phyloP scores from a whole-genome alignment of 768 basidiomycete genomes.

The Suillus cothurnatus region DNA sequence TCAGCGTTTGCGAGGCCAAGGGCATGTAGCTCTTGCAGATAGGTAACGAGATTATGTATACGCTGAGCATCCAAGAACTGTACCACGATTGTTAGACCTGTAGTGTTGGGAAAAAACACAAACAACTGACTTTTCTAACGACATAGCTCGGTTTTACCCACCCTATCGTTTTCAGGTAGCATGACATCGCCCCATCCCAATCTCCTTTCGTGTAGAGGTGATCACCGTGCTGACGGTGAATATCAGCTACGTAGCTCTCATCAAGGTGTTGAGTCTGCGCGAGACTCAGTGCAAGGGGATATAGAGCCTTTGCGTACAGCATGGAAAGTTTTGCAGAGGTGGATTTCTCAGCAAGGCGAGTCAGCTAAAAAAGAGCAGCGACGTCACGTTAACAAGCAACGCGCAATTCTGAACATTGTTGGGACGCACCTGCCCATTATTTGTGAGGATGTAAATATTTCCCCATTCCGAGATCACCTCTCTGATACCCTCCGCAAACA shows the following conservation, averaged over 20 bases:
- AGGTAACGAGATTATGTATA: slow-evolving; percentile 93
- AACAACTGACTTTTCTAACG: slow-evolving; percentile 78
- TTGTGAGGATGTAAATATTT: slow-evolving; percentile 74
- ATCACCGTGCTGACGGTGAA: slow-evolving; percentile 89
- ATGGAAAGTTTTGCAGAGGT: slow-evolving; percentile 86
- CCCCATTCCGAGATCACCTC: slow-evolving; percentile 85
- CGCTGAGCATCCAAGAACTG: slow-evolving; percentile 97
- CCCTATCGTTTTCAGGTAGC: slow-evolving; percentile 90
- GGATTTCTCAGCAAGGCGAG: slow-evolving; percentile 73
- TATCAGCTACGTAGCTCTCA: slow-evolving; percentile 77
- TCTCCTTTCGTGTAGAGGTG: slow-evolving; percentile 89
- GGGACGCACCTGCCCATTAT: slow-evolving; percentile 69
- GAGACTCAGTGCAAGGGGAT: slow-evolving; percentile 76
- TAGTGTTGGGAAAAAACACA: background rate
- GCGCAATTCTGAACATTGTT: background rate
- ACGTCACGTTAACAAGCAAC: background rate
- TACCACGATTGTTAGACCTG: slow-evolving; percentile 12
- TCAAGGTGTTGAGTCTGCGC: slow-evolving; percentile 81
- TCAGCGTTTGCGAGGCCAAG: slow-evolving; percentile 91
- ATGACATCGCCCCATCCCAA: slow-evolving; percentile 91
- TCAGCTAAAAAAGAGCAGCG: slow-evolving; percentile 44
- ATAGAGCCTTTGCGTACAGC: slow-evolving; percentile 80
- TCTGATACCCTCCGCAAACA: slow-evolving; percentile 81
- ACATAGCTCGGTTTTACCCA: slow-evolving; percentile 92
- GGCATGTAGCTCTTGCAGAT: slow-evolving; percentile 93